Evolutionary conservation across 768 basidiomycete species (phyloP).

Genomic region (Amyloporia xantha): DNA sequence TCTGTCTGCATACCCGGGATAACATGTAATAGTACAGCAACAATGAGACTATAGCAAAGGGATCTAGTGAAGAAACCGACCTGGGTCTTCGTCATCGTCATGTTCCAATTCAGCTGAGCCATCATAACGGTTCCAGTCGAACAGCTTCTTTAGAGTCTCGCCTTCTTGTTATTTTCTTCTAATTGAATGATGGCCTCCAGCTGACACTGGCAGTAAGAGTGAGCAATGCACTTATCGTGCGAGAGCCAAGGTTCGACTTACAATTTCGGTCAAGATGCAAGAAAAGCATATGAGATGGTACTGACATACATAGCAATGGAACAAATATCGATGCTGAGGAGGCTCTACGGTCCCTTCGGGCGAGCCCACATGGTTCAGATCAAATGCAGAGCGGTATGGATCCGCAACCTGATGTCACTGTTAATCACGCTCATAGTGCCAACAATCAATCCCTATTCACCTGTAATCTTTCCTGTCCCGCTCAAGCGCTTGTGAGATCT

Average conservation of each 20-base stretch:
- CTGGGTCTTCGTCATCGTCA: slow-evolving; percentile 67
- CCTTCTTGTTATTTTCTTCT: slow-evolving; percentile 38
- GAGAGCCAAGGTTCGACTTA: slow-evolving; percentile 25
- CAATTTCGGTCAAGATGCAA: slow-evolving; percentile 26
- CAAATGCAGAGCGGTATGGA: slow-evolving; percentile 51
- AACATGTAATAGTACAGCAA: too few species aligned
- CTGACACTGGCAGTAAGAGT: slow-evolving; percentile 37
- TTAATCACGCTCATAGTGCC: not conserved
- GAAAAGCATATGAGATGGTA: slow-evolving; percentile 39
- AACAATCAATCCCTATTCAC: slow-evolving; percentile 24
- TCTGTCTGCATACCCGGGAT: slow-evolving; percentile 50
- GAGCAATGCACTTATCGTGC: slow-evolving; percentile 32
- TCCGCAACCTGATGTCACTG: slow-evolving; percentile 46
- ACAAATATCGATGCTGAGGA: slow-evolving; percentile 62
- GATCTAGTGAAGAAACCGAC: slow-evolving; percentile 23
- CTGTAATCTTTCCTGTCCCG: slow-evolving; percentile 45
- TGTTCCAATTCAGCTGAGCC: slow-evolving; percentile 36
- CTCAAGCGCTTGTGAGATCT: slow-evolving; percentile 33
- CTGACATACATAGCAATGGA: slow-evolving; percentile 71
- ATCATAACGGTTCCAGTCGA: slow-evolving; percentile 38
- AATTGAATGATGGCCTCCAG: slow-evolving; percentile 48
- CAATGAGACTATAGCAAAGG: too few species aligned
- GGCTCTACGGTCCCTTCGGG: slow-evolving; percentile 29
- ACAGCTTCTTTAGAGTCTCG: slow-evolving; percentile 28
- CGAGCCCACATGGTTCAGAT: slow-evolving; percentile 24